Evolutionary conservation across 2,329 filamentous ascomycete genomes (phyloP).

Genomic region (Phialocephala subalpina): DNA sequence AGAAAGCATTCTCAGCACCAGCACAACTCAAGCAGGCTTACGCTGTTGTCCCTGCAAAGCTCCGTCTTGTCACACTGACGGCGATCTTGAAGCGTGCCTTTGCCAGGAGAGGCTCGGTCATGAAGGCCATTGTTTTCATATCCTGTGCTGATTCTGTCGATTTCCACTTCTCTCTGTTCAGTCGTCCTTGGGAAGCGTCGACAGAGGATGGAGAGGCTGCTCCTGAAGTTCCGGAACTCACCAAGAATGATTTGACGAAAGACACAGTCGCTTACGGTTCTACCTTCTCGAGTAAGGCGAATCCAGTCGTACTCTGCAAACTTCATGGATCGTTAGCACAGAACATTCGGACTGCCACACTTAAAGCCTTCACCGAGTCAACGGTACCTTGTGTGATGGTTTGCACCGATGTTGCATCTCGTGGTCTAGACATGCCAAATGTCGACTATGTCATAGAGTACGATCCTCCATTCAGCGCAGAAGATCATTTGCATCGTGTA

Average conservation of each 20-base stretch:
- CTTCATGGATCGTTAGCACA: constrained; percentile 94
- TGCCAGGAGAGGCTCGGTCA: constrained; percentile 85
- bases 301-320: constrained; percentile 81
- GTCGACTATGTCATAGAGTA: constrained; percentile 97
- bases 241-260: constrained; percentile 50
- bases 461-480: constrained; percentile 91
- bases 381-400: constrained; percentile 82
- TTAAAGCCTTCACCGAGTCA: constrained; percentile 79
- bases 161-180: constrained; percentile 91
- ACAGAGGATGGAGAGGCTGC: constrained; percentile 44
- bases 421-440: constrained; percentile 93
- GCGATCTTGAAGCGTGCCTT: constrained; percentile 88
- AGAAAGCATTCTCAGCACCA: constrained; percentile 77
- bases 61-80: constrained; percentile 87
- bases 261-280: constrained; percentile 74
- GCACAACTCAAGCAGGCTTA: constrained; percentile 95
- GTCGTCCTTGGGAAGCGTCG: constrained; percentile 35
- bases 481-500: constrained; percentile 93
- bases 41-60: constrained; percentile 85
- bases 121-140: constrained; percentile 97
- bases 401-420: constrained; percentile 94
- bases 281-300: constrained; percentile 78
- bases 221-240: constrained; percentile 41
- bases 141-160: constrained; percentile 97
- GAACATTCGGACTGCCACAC: constrained; percentile 84